Conservation (phyloP, 192 early-diverging fungal genomes). For the Dissophora ornata region DNA sequence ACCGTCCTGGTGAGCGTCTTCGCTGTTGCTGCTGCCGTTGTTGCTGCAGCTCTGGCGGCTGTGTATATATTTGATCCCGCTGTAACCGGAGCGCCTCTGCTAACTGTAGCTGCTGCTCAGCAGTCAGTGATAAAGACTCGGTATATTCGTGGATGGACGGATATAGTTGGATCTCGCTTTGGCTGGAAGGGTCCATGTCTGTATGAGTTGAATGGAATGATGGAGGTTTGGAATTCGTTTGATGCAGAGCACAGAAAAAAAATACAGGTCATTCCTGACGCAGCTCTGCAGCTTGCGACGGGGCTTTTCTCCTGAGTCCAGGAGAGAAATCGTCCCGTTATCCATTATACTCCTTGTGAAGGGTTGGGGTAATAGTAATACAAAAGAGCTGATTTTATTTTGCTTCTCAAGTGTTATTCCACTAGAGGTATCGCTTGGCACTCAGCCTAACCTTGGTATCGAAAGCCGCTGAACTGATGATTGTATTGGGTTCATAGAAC, state of each 20-base stretch:
- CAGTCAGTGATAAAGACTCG: not conserved
- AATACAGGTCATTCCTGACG: too few species aligned
- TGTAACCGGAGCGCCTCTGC: constrained; percentile 6
- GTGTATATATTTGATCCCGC: not conserved
- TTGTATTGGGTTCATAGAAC: constrained; percentile 86
- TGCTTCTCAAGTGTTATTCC: too few species aligned
- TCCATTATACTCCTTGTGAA: too few species aligned
- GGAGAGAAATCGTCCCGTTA: too few species aligned
- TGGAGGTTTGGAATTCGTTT: not conserved
- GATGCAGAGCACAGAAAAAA: too few species aligned
- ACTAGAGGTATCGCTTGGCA: constrained; percentile 79
- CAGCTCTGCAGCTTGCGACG: too few species aligned
- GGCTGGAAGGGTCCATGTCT: not conserved
- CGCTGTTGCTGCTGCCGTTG: constrained; percentile 10
- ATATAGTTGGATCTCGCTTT: not conserved
- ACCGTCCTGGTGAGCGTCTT: not conserved
- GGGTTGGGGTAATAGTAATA: too few species aligned
- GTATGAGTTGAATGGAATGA: not conserved
- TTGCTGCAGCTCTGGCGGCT: not conserved
- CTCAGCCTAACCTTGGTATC: constrained; percentile 81
- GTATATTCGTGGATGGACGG: not conserved
- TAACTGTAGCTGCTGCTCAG: not conserved
- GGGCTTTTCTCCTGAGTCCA: too few species aligned
- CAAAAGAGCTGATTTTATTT: too few species aligned
- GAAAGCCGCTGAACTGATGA: constrained; percentile 83